Evolutionary conservation across 352 stramenopile species (phyloP).

Genomic region (Phytophthora vignae): DNA sequence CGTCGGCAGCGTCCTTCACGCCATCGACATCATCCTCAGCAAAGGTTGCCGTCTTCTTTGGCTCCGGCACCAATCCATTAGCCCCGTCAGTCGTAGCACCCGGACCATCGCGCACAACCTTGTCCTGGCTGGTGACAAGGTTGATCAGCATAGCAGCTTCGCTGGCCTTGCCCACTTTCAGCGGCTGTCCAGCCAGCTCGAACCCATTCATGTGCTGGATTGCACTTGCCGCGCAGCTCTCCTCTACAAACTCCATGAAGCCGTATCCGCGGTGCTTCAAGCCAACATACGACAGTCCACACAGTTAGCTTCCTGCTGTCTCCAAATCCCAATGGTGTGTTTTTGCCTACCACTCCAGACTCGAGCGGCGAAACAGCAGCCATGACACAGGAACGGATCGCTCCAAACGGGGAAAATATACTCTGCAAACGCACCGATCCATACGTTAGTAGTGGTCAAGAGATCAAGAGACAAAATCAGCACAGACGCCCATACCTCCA

Average conservation of each 20-base stretch:
- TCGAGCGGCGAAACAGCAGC: conserved; percentile 62
- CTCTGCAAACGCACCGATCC: conserved; percentile 44
- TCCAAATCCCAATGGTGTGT: background rate
- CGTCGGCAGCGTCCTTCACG: conserved; percentile 51
- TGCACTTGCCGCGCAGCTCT: conserved; percentile 62
- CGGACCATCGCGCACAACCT: conserved; percentile 52
- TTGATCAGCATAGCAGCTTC: conserved; percentile 73
- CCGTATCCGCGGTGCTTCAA: conserved; percentile 77
- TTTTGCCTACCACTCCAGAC: conserved; percentile 46
- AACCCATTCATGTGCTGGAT: conserved; percentile 90
- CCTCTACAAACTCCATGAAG: conserved; percentile 78
- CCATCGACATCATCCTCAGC: conserved; percentile 69
- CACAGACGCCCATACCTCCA: conserved; percentile 54
- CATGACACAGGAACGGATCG: conserved; percentile 76
- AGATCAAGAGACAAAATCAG: background rate
- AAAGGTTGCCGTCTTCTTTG: conserved; percentile 45
- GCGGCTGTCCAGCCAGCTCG: conserved; percentile 73
- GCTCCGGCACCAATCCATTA: conserved; percentile 1
- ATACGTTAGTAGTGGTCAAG: background rate
- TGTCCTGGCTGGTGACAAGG: conserved; percentile 68
- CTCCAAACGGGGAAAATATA: conserved; percentile 83
- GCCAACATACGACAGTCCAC: background rate
- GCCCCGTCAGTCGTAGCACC: conserved; percentile 14
- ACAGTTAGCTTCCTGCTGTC: conserved; percentile 2
- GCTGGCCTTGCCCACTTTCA: conserved; percentile 84